These are phyloP conservation scores for Verticillium albo-atrum DNA, from an alignment of 2,329 filamentous ascomycete species.

Conservation along the genomic window DNA sequence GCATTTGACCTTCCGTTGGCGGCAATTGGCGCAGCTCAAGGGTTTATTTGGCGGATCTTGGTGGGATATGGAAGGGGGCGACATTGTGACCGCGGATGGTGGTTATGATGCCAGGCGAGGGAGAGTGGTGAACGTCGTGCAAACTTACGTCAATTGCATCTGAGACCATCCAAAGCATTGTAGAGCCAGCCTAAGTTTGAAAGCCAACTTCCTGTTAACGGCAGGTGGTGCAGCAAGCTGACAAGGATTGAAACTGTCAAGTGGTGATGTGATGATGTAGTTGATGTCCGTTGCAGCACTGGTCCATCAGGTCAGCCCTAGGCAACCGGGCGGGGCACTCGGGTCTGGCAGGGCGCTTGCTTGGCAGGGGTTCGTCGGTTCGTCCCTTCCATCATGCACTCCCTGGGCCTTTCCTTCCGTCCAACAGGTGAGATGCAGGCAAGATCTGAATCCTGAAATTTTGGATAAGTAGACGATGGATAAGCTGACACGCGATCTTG, in stretches of 20 bases:
- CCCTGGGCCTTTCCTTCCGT: not conserved
- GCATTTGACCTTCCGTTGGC: slow-evolving; percentile 59
- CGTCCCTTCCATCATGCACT: not conserved
- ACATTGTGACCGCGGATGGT: too few relatives aligned
- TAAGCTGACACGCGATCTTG: too few relatives aligned
- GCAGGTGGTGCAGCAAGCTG: too few relatives aligned
- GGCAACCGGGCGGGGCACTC: not conserved
- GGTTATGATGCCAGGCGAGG: not conserved
- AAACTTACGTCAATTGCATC: too few relatives aligned
- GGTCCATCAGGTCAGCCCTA: not conserved
- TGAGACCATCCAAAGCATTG: too few relatives aligned
- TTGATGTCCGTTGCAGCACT: not conserved
- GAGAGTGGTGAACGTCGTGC: not conserved
- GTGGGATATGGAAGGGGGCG: not conserved
- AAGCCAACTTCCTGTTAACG: too few relatives aligned
- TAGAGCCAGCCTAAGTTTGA: too few relatives aligned
- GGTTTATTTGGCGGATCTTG: slow-evolving; percentile 20
- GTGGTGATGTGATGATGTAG: not conserved
- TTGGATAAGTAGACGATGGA: too few relatives aligned
- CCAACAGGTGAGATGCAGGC: not conserved
- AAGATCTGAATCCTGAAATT: too few relatives aligned
- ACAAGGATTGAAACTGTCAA: not conserved
- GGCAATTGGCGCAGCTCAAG: slow-evolving; percentile 50
- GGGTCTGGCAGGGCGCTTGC: not conserved
- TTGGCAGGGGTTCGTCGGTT: not conserved